phyloP scores from a whole-genome alignment of 2,329 filamentous ascomycete species.

The Exutisphaerella laricina region DNA sequence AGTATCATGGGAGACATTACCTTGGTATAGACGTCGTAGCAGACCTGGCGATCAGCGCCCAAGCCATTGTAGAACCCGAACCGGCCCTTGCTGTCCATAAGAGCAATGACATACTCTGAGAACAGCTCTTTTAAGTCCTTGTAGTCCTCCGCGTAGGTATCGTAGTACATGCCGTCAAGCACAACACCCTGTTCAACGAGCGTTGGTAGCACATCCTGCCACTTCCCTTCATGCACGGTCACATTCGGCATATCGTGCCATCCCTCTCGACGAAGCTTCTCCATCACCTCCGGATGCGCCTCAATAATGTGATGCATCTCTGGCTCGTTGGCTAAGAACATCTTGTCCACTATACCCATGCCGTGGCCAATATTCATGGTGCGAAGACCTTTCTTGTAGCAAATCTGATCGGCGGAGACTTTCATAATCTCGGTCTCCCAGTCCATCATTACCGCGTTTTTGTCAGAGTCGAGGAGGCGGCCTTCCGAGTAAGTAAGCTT shows the following conservation, averaged over 20 bases:
- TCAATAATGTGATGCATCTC: slow-evolving; percentile 47
- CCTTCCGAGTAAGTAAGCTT: slow-evolving; percentile 45
- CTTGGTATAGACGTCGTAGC: slow-evolving; percentile 92
- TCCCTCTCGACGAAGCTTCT: slow-evolving; percentile 42
- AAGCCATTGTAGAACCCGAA: slow-evolving; percentile 69
- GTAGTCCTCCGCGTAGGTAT: slow-evolving; percentile 96
- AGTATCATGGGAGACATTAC: too few species aligned
- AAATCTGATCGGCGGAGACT: slow-evolving; percentile 40
- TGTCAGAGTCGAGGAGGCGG: slow-evolving; percentile 44
- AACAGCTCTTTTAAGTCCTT: slow-evolving; percentile 80
- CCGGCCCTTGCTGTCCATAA: slow-evolving; percentile 58
- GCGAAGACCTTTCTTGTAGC: slow-evolving; percentile 36
- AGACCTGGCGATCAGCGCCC: slow-evolving; percentile 84
- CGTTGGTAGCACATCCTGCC: slow-evolving; percentile 46
- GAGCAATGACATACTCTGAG: slow-evolving; percentile 72
- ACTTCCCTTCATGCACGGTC: slow-evolving; percentile 44
- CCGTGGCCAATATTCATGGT: slow-evolving; percentile 48
- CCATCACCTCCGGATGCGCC: slow-evolving; percentile 46
- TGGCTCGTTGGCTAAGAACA: slow-evolving; percentile 42
- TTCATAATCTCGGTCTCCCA: slow-evolving; percentile 49
- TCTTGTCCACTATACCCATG: slow-evolving; percentile 48
- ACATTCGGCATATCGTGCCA: slow-evolving; percentile 48
- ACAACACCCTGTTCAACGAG: slow-evolving; percentile 40
- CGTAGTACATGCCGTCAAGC: slow-evolving; percentile 71
- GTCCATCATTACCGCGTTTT: slow-evolving; percentile 50